Percentiles rank a stretch among this genome's conserved stretches.
phyloP scores from a whole-genome alignment of 2,329 filamentous ascomycete genomes.

The Cercospora nicotianae region DNA sequence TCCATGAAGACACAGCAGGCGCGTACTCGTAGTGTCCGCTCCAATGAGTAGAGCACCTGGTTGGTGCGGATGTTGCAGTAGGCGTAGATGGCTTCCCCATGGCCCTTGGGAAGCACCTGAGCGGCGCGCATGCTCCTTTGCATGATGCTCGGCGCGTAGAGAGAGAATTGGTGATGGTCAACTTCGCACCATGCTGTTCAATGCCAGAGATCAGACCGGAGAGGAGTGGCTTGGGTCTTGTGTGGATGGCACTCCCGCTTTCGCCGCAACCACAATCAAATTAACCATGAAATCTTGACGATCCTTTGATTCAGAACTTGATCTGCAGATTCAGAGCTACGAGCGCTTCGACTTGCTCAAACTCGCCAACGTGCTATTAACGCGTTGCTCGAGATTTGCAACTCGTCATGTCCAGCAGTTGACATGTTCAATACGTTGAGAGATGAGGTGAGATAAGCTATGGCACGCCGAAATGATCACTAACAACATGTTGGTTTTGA shows the following conservation, averaged over 20 bases:
- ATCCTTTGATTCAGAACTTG: background rate
- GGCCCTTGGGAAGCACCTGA: background rate
- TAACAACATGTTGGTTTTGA: background rate
- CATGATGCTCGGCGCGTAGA: constrained; percentile 2
- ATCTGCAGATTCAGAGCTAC: background rate
- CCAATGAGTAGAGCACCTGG: constrained; percentile 64
- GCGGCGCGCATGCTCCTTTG: constrained; percentile 2
- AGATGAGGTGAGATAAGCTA: background rate
- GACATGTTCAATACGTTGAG: background rate
- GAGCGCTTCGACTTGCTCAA: background rate
- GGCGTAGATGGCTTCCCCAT: constrained; percentile 61
- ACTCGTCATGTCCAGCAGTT: background rate
- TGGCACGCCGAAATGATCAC: background rate
- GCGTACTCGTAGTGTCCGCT: constrained; percentile 56
- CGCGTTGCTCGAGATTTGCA: background rate
- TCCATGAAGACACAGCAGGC: background rate
- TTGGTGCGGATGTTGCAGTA: constrained; percentile 63
- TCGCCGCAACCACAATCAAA: background rate
- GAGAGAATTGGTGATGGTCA: background rate
- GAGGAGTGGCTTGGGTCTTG: background rate
- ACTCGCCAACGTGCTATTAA: background rate
- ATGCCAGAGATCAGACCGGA: background rate
- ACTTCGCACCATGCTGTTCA: background rate
- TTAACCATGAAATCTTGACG: background rate
- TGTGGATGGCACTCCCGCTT: constrained; percentile 1